Percentiles rank a stretch among this genome's conserved stretches.
Evolutionary conservation across 805 yeast genomes (phyloP).

Genomic region (Cyberlindnera mycetangii): DNA sequence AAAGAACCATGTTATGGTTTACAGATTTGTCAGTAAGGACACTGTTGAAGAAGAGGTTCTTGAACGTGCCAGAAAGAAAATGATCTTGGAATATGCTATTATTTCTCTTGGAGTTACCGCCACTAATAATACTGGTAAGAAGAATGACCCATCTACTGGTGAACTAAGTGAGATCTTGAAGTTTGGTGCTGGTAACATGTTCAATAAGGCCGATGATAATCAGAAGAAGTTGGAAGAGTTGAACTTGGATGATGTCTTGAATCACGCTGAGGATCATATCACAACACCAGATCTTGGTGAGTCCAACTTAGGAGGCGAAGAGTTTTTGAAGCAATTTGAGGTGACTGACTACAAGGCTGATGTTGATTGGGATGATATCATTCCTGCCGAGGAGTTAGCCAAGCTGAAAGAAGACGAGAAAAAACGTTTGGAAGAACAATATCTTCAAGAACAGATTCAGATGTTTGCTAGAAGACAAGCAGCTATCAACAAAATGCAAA

Average conservation of each 20-base stretch:
- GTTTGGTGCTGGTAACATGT: constrained; percentile 99
- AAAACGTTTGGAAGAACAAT: constrained; percentile 80
- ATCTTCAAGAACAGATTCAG: constrained; percentile 83
- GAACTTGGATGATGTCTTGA: constrained; percentile 92
- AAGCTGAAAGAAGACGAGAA: constrained; percentile 90
- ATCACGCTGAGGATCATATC: constrained; percentile 95
- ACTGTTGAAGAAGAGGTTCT: constrained; percentile 97
- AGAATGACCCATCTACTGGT: constrained; percentile 73
- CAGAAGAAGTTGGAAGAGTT: constrained; percentile 94
- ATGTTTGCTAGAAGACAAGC: constrained; percentile 80
- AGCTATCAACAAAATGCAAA: constrained; percentile 60
- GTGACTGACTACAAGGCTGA: constrained; percentile 98
- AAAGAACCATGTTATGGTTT: constrained; percentile 95
- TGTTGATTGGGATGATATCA: constrained; percentile 98
- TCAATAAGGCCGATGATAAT: constrained; percentile 84
- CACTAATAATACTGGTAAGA: constrained; percentile 38
- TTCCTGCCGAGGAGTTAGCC: constrained; percentile 89
- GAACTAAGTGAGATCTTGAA: constrained; percentile 91
- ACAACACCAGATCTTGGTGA: constrained; percentile 97
- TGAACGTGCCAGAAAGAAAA: constrained; percentile 95
- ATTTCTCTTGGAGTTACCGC: constrained; percentile 95
- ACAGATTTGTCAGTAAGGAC: constrained; percentile 95
- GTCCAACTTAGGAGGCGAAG: constrained; percentile 98
- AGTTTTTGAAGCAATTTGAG: constrained; percentile 93
- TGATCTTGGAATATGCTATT: constrained; percentile 97